Base-by-base conservation (phyloP, 2,329 filamentous ascomycete species). In the Massarina eburnea region DNA sequence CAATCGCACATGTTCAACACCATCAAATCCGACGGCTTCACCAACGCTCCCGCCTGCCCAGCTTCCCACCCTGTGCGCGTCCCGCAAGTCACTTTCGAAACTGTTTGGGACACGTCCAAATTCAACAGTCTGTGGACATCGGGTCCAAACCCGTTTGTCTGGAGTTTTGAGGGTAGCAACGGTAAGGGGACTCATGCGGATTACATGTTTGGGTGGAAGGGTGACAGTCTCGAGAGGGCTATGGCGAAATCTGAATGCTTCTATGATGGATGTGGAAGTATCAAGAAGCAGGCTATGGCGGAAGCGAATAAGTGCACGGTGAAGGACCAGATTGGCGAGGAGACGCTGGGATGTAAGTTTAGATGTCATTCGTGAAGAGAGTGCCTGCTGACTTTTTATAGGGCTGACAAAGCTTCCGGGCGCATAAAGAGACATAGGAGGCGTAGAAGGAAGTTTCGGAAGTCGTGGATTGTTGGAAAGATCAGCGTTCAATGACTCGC, bases 1-100 rank as follows among this genome's bases (percentile, higher is more conserved):
- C 76, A 76, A 67, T 73, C 73, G 51, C 82, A 75, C 59, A 64
- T 59, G 57, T 62, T 52, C 52, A 59, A 57, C 39, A 60, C 59
- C 0, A 50, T 56, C 19, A 48, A 19, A 8, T 50, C 42, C 9
- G 52, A 60, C 9, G 55, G 55, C 17, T 60, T 60, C 39, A 55
- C 39, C 4, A 59, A 62, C 34, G 57, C 55, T 0, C 55, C 57
- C 2, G 48, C 51, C 19, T 62, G 59, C 40, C 59, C 59, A 2
- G 32, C 54, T 1, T 39, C 51, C 6, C 57, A 62, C 24, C 59
- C 59, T 10, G 47, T 62, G 4, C 52, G 59, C 15, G 45, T 58
- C 1, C 57, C 57, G 12, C 59, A 62, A 43, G 57, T 62, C 4
- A 55, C 56, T 8, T 61, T 46, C 39, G 59, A 62, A 32, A 61